These are phyloP conservation scores for Exophiala sp. DNA, from an alignment of 2,329 filamentous ascomycete species.

Conservation along the genomic window DNA sequence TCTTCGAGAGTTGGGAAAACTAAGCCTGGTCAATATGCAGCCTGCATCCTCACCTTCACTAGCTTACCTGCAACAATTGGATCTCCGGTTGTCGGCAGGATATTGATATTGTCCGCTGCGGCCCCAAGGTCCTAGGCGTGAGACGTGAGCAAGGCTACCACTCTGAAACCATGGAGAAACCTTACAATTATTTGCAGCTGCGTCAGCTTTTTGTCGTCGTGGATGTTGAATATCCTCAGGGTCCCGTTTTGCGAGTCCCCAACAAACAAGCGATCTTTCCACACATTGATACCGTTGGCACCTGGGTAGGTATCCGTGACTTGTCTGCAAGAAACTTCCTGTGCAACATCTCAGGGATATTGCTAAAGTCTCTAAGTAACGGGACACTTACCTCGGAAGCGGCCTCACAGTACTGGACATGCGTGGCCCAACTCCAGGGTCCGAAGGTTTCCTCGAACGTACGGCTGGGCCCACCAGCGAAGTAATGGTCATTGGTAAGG, in stretches of 20 bases:
- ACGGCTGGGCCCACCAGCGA: constrained; percentile 8
- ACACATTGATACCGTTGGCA: constrained; percentile 21
- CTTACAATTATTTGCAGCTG: constrained; percentile 16
- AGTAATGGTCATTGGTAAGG: constrained; percentile 19
- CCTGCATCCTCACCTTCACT: neutral
- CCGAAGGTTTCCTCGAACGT: constrained; percentile 14
- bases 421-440: constrained; percentile 14
- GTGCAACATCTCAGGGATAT: neutral
- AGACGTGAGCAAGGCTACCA: too few relatives aligned
- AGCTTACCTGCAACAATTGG: constrained; percentile 19
- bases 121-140: constrained; percentile 18
- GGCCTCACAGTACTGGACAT: constrained; percentile 17
- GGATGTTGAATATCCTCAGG: constrained; percentile 19
- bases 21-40: neutral
- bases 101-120: constrained; percentile 24
- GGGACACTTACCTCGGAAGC: constrained; percentile 3
- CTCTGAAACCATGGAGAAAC: neutral
- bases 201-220: constrained; percentile 14
- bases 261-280: constrained; percentile 19
- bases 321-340: constrained; percentile 17
- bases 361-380: neutral
- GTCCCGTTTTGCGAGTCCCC: constrained; percentile 22
- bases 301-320: constrained; percentile 19
- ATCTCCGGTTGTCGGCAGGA: constrained; percentile 19
- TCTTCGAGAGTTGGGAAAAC: constrained; percentile 23